Evolutionary conservation across 495 filamentous ascomycete genomes (phyloP), one percentile per base, ranked within the genome.

Genomic region (Aspergillus affinis): DNA sequence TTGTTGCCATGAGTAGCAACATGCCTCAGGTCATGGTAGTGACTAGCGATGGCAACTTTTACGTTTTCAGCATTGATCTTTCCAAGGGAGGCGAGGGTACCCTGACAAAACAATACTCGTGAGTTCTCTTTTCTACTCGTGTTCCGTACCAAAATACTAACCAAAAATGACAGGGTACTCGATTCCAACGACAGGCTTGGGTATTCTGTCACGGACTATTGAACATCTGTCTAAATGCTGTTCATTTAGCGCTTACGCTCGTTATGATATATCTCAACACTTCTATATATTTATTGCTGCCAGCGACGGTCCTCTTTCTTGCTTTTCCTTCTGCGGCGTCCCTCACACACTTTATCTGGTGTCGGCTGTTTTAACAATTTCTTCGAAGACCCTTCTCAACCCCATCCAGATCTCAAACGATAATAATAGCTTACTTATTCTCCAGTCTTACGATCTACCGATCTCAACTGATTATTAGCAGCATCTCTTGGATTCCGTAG

Each of bases 11-110:
- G 87, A 96, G 91, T 66, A 93, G 84, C 65, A 93, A 85, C 65
- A 90, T 88, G 13, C 94, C 95, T 0, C 92, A 97, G 65, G 90
- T 98, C 27, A 97, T 98, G 93, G 91, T 98, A 2, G 95, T 97
- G 13, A 98, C 94, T 3, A 96, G 89, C 62, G 95, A 98, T 69
- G 94, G 94, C 15, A 86, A 87, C 21, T 98, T 96, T 66, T 97
- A 93, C 64, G 90, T 98, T 17, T 98, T 90, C 71, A 93, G 89
- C 60, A 91, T 98, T 46, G 93, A 98, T 69, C 82, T 98, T 80
- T 92, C 96, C 52, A 91, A 88, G 61, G 94, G 94, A 32, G 94
- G 94, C n/a, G 94, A 98, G 75, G 94, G 95, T 2, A 88, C 86
- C 26, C 72, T 98, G 61, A 86, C 90, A 36, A 95, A 95, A 69